Evolutionary conservation across 768 basidiomycete species (phyloP).

Genomic region (Clavulina sp.): DNA sequence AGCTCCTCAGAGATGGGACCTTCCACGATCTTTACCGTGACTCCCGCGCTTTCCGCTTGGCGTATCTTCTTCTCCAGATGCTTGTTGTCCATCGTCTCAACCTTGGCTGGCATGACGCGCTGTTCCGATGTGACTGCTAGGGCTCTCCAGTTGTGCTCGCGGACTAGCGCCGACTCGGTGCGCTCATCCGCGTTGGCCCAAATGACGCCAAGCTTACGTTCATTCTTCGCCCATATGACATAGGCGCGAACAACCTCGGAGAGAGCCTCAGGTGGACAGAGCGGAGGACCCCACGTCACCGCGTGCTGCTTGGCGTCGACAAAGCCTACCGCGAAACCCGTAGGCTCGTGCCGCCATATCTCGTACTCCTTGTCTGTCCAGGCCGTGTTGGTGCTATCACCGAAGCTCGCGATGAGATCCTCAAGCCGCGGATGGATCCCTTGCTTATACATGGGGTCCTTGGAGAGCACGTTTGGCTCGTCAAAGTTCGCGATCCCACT

Average conservation of each 20-base stretch:
- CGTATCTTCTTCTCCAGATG: slow-evolving; percentile 45
- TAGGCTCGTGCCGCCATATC: slow-evolving; percentile 33
- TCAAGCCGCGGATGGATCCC: slow-evolving; percentile 19
- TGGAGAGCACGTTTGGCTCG: background rate
- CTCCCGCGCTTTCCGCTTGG: slow-evolving; percentile 36
- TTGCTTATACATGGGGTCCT: background rate
- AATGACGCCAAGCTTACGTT: slow-evolving; percentile 31
- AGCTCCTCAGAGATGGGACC: slow-evolving; percentile 28
- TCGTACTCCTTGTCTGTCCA: slow-evolving; percentile 43
- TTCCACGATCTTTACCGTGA: slow-evolving; percentile 30
- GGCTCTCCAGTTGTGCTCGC: slow-evolving; percentile 36
- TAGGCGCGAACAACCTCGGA: slow-evolving; percentile 31
- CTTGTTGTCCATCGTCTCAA: slow-evolving; percentile 29
- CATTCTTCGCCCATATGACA: slow-evolving; percentile 23
- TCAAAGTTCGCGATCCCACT: background rate
- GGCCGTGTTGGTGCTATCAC: slow-evolving; percentile 49
- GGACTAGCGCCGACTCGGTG: slow-evolving; percentile 33
- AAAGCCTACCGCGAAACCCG: slow-evolving; percentile 46
- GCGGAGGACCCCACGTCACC: slow-evolving; percentile 48
- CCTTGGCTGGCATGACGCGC: slow-evolving; percentile 46
- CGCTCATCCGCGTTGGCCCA: slow-evolving; percentile 42
- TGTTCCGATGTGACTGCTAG: slow-evolving; percentile 19
- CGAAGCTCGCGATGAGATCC: slow-evolving; percentile 43
- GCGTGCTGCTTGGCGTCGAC: slow-evolving; percentile 34
- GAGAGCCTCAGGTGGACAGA: slow-evolving; percentile 24